These are phyloP conservation scores for Arachnomyces sp. DNA, from an alignment of 2,329 filamentous ascomycete species.

Conservation along the genomic window DNA sequence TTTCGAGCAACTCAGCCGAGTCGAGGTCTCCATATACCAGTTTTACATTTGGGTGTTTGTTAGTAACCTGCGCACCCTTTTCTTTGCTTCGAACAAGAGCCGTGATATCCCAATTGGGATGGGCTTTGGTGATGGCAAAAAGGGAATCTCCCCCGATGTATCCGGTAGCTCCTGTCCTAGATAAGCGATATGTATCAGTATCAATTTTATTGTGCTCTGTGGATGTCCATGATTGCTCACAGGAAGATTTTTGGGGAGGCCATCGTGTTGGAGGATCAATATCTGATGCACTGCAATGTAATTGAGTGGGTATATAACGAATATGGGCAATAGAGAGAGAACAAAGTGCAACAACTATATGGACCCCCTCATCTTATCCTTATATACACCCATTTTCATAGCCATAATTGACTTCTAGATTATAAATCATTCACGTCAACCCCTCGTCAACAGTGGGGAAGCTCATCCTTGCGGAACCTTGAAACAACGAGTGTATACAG, in stretches of 20 bases:
- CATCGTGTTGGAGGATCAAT: conserved; percentile 12
- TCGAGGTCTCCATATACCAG: conserved; percentile 39
- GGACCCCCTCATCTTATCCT: no score
- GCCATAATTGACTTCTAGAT: no score
- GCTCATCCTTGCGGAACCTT: no score
- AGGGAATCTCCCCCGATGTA: conserved; percentile 49
- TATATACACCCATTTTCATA: no score
- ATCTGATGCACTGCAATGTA: no score
- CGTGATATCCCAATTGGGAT: conserved; percentile 42
- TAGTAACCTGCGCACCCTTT: conserved; percentile 33
- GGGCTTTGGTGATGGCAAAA: conserved; percentile 36
- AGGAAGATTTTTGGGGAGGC: conserved; percentile 26
- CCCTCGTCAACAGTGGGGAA: no score
- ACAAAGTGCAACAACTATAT: no score
- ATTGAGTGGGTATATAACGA: no score
- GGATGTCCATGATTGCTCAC: conserved; percentile 14
- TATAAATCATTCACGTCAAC: no score
- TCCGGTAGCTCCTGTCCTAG: conserved; percentile 44
- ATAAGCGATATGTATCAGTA: conserved; percentile 26
- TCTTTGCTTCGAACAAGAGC: conserved; percentile 38
- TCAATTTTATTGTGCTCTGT: not conserved
- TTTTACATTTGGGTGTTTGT: conserved; percentile 34
- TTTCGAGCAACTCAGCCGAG: conserved; percentile 31
- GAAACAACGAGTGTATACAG: no score
- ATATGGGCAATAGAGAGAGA: no score